phyloP scores from a whole-genome alignment of 2,329 filamentous ascomycete genomes.

The Helotiales sp. region DNA sequence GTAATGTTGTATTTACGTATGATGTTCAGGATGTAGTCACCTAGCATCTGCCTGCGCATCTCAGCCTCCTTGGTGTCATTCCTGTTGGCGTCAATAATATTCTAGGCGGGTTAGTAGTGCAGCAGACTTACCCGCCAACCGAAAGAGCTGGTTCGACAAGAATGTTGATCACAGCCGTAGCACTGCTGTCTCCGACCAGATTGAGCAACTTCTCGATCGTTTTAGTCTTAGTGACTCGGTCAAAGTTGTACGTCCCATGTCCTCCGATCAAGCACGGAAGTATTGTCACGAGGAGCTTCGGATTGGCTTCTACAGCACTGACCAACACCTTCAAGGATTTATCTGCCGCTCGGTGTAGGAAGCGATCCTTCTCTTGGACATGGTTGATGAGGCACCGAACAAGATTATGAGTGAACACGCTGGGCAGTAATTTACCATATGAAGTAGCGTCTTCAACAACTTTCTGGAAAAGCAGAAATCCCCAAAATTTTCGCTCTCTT shows the following conservation, averaged over 20 bases:
- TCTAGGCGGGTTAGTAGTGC: neutral
- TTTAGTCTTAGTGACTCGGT: constrained; percentile 84
- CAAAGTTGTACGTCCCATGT: constrained; percentile 78
- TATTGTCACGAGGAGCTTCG: constrained; percentile 62
- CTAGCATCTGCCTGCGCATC: constrained; percentile 40
- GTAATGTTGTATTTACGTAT: constrained; percentile 38
- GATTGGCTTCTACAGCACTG: constrained; percentile 63
- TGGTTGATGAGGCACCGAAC: constrained; percentile 85
- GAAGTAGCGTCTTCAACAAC: constrained; percentile 62
- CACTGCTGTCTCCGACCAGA: constrained; percentile 35
- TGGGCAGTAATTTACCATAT: constrained; percentile 55
- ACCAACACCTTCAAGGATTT: constrained; percentile 77
- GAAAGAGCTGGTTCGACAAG: constrained; percentile 52
- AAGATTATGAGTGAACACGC: constrained; percentile 82
- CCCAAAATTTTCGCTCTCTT: constrained; percentile 88
- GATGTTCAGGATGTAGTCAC: constrained; percentile 41
- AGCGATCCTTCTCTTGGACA: constrained; percentile 75
- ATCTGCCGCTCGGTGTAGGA: constrained; percentile 78
- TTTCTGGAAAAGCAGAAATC: constrained; percentile 85
- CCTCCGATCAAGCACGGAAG: constrained; percentile 71
- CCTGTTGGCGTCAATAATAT: constrained; percentile 24
- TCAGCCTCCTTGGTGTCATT: constrained; percentile 38
- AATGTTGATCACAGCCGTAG: constrained; percentile 51
- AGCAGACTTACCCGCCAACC: constrained; percentile 43
- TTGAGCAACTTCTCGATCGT: constrained; percentile 68